Evolutionary conservation across 345 rosid species (phyloP).

Genomic region (Brassica juncea): DNA sequence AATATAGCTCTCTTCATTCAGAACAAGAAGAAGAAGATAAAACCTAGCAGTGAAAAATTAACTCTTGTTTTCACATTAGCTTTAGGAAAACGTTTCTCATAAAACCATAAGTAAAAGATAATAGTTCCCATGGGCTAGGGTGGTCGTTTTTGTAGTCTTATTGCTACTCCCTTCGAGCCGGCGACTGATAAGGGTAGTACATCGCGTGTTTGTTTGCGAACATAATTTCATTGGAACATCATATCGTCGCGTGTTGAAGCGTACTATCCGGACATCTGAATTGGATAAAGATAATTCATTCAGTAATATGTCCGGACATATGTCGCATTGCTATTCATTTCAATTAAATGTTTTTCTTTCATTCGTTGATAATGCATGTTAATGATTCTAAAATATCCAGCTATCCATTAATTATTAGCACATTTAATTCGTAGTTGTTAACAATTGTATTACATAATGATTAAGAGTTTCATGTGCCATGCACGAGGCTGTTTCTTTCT

Average conservation of each 20-base stretch:
- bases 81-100: background rate
- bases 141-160: background rate
- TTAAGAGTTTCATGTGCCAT: constrained; percentile 34
- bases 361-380: constrained; percentile 1
- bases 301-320: constrained; percentile 12
- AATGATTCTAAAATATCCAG: constrained; percentile 24
- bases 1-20: background rate
- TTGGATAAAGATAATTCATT: constrained; percentile 4
- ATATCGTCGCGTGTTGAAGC: constrained; percentile 12
- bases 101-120: background rate
- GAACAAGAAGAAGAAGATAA: background rate
- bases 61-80: background rate
- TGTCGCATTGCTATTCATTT: constrained; percentile 11
- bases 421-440: constrained; percentile 9
- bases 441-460: constrained; percentile 8
- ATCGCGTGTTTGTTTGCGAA: background rate
- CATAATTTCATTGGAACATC: constrained; percentile 6
- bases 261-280: background rate
- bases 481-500: constrained; percentile 3
- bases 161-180: background rate
- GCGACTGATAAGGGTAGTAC: constrained; percentile 5
- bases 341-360: background rate
- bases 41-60: background rate
- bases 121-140: background rate
- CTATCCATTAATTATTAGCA: constrained; percentile 27